Conservation (phyloP, 2,329 filamentous ascomycete species). For the Raffaelea ambrosiae region DNA sequence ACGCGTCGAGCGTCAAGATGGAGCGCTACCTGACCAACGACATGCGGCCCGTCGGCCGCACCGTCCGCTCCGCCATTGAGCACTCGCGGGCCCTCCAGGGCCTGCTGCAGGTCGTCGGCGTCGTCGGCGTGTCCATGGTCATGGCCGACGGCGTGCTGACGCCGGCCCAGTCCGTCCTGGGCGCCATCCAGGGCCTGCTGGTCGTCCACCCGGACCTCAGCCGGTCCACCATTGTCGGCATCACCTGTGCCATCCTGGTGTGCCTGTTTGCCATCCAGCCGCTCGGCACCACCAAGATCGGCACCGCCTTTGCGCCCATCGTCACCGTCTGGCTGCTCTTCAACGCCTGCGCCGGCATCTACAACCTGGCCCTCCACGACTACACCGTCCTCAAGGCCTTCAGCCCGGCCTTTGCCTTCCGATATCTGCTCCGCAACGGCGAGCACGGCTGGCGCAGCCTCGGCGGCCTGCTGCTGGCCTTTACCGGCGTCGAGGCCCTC, state of each 20-base stretch:
- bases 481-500: constrained; percentile 71
- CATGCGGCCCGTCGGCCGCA: constrained; percentile 39
- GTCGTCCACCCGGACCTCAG: constrained; percentile 50
- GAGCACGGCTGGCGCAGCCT: constrained; percentile 55
- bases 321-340: constrained; percentile 59
- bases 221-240: constrained; percentile 51
- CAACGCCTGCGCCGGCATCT: constrained; percentile 55
- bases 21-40: constrained; percentile 50
- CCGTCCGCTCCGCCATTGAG: constrained; percentile 49
- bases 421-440: constrained; percentile 51
- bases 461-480: constrained; percentile 64
- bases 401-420: constrained; percentile 50
- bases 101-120: constrained; percentile 51
- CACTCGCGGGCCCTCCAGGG: constrained; percentile 40
- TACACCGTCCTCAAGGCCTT: constrained; percentile 48
- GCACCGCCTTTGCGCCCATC: constrained; percentile 54
- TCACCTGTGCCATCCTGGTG: constrained; percentile 56
- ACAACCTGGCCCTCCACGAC: constrained; percentile 46
- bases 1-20: constrained; percentile 46
- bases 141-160: constrained; percentile 57
- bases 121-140: constrained; percentile 60
- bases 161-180: constrained; percentile 61
- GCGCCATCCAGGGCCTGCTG: constrained; percentile 55
- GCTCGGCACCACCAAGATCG: constrained; percentile 53
- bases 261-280: constrained; percentile 57